Evolutionary conservation across 495 filamentous ascomycete genomes (phyloP).

Genomic region (Xanthoparmelia taractica): DNA sequence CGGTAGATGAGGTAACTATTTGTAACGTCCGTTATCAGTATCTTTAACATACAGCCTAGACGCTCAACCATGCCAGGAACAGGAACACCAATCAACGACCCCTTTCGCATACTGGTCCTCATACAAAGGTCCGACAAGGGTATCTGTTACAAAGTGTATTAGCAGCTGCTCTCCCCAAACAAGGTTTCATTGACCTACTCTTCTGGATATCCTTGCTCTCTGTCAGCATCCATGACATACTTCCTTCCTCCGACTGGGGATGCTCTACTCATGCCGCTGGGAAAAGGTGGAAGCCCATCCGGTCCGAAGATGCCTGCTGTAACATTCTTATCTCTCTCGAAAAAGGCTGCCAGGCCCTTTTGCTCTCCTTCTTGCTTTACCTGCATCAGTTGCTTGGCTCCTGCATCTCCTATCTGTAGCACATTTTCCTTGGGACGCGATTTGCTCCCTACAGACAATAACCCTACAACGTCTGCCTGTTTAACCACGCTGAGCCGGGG

Average conservation of each 20-base stretch:
- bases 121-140: slow-evolving; percentile 45
- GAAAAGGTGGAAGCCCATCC: slow-evolving; percentile 75
- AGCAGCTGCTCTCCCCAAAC: slow-evolving; percentile 18
- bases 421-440: slow-evolving; percentile 70
- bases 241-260: slow-evolving; percentile 31
- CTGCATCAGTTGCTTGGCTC: slow-evolving; percentile 68
- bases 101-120: not conserved
- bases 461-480: slow-evolving; percentile 76
- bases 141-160: slow-evolving; percentile 35
- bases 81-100: not conserved
- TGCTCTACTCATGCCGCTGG: slow-evolving; percentile 51
- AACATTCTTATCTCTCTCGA: slow-evolving; percentile 57
- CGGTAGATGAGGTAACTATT: not conserved
- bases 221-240: slow-evolving; percentile 38
- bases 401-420: slow-evolving; percentile 72
- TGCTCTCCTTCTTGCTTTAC: slow-evolving; percentile 69
- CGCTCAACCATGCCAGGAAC: not conserved
- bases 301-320: slow-evolving; percentile 59
- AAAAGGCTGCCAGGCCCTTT: slow-evolving; percentile 60
- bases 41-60: not conserved
- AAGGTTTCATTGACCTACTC: slow-evolving; percentile 35
- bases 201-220: slow-evolving; percentile 42
- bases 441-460: slow-evolving; percentile 78
- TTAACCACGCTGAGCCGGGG: slow-evolving; percentile 71
- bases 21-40: not conserved